phyloP scores from a whole-genome alignment of 2,329 filamentous ascomycete genomes.

The Phyllachora maydis region DNA sequence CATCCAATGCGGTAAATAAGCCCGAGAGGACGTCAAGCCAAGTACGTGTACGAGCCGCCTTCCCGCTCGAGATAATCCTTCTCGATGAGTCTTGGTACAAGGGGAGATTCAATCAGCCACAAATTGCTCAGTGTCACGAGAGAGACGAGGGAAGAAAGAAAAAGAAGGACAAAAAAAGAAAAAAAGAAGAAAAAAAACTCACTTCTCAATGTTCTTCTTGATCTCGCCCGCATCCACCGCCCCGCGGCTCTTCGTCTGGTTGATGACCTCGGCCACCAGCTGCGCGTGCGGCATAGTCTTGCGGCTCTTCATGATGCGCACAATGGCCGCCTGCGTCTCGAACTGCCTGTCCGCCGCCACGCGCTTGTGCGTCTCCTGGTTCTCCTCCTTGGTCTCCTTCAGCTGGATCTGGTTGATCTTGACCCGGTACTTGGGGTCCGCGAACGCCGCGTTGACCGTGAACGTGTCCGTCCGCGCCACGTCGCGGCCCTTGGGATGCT shows the following conservation, averaged over 20 bases:
- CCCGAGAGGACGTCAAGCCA: constrained; percentile 21
- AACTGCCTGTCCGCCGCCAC: constrained; percentile 81
- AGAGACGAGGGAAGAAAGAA: background rate
- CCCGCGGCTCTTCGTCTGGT: constrained; percentile 68
- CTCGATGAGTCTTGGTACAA: constrained; percentile 67
- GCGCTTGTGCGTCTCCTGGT: constrained; percentile 79
- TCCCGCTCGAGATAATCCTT: constrained; percentile 83
- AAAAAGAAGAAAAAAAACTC: constrained; percentile 14
- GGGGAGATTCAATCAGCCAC: too few relatives aligned
- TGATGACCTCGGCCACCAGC: constrained; percentile 80
- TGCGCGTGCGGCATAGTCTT: constrained; percentile 77
- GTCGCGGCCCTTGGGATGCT: constrained; percentile 70
- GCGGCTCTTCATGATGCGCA: constrained; percentile 88
- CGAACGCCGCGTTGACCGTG: constrained; percentile 57
- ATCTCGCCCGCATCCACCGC: constrained; percentile 74
- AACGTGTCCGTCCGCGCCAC: constrained; percentile 67
- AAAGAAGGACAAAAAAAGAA: constrained; percentile 1
- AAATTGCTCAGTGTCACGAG: background rate
- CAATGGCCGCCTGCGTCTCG: constrained; percentile 92
- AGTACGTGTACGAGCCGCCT: constrained; percentile 48
- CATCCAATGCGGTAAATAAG: too few relatives aligned
- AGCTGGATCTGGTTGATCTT: constrained; percentile 99
- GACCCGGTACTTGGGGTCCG: constrained; percentile 66
- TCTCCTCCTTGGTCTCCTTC: constrained; percentile 88
- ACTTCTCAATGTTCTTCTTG: constrained; percentile 95